Base-by-base conservation (phyloP, 345 rosid species). In the Eucalyptus cloeziana region DNA sequence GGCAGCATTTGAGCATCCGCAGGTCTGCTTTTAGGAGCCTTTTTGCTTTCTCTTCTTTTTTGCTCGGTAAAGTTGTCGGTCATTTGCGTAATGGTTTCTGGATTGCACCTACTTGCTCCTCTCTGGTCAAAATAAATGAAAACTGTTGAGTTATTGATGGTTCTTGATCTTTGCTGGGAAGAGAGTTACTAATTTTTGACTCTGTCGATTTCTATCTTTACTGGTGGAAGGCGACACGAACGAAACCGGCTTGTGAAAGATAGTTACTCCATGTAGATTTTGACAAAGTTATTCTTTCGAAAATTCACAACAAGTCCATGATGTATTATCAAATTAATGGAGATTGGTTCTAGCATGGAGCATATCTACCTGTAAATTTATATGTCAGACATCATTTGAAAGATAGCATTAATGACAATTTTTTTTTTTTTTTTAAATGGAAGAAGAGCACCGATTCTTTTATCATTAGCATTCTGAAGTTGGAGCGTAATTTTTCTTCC, bases 401-500 rank as follows among this genome's bases (percentile, higher is more conserved):
- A 76, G 47, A 40, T 76, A 21, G 30, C 47, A 40, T 76, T 10
- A 22, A 10, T 40, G 47, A 40, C 83, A 5, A 31, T 17, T 19
- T 71, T 17, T 31, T 3, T 67, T 16, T 69, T 31, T 37, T 76
- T 37, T 37, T 5, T 76, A 10, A 10, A 37, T 9, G 24, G 83
- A 40, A 21, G 83, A 6, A 76, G 83, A 76, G 83, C 3, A 7
- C 45, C 3, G 7, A 37, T 21, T 76, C 13, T 76, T 76, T 76
- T 37, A 21, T 40, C 83, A 21, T 37, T 21, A 76, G 15, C 33
- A 49, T n/a, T 85, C 30, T 33, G 67, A 49, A 87, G 62, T 13
- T 51, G 90, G 69, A 56, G 89, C 89, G 90, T 37, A 92, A 90
- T 64, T 33, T 52, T 67, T 79, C 40, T n/a, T 88, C 62, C 87